Evolutionary conservation across 2,329 filamentous ascomycete species (phyloP), one percentile per base, ranked within the genome.

Genomic region (Microthyrium microscopicum): DNA sequence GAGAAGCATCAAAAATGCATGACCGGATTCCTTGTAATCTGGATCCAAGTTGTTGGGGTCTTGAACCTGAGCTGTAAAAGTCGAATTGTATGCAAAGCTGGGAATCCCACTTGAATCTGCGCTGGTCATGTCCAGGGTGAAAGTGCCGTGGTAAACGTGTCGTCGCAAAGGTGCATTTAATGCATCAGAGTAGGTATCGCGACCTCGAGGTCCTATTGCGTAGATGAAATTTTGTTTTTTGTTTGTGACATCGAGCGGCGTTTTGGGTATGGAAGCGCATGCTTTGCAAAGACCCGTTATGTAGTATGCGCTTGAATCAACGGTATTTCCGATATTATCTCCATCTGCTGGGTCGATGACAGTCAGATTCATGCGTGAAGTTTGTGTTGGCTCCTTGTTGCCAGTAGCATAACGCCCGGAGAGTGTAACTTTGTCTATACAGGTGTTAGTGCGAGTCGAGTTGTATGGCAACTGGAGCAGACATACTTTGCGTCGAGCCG

Each of bases 161-260:
- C 62, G 60, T 44, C 60, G 60, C 35, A 73, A 55, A 8, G 52
- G 51, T 0, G 62, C 64, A 8, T 51, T 50, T 2, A 44, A 33
- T 22, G 53, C 52, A 41, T 71, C 52, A 35, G 57, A 64, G 16
- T 50, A 46, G 16, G 54, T 36, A 18, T 63, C 50, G 12, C 48
- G 43, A 25, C 58, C 60, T n/a, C 46, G 43, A 4, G 66, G 63
- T 0, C 71, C 71, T 16, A 64, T 52, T 13, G 67, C 72, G 45
- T 63, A 76, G 35, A 73, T 64, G 50, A 66, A 69, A 26, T 54
- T 52, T 40, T 65, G 59, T 11, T 52, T 48, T 11, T 51, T 54
- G 32, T 56, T 62, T n/a, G 48, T 53, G n/a, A 66, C 53, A 42
- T 74, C 60, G 37, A 75, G 54, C 42, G 73, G 59, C 36, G 73